Conservation (phyloP, 257 asterid genomes). For the Capsicum chinense region DNA sequence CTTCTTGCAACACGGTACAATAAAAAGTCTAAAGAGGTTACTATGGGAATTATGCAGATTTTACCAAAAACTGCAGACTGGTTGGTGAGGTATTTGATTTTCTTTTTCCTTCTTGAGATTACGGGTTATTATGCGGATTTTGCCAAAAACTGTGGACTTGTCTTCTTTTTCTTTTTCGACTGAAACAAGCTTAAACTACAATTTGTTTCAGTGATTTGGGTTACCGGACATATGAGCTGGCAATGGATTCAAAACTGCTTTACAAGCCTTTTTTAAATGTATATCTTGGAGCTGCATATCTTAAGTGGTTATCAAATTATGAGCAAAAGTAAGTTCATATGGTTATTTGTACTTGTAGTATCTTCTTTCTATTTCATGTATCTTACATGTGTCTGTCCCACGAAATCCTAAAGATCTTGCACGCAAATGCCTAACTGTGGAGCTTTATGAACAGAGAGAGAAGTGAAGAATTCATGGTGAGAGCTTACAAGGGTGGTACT, state of each 20-base stretch:
- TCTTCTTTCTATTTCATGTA: constrained; percentile 9
- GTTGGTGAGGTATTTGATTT: constrained; percentile 60
- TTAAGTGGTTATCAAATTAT: constrained; percentile 75
- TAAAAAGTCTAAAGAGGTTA: constrained; percentile 67
- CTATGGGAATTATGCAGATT: constrained; percentile 82
- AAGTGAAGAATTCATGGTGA: constrained; percentile 88
- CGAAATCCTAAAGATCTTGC: neutral
- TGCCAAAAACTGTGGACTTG: neutral
- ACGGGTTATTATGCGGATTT: neutral
- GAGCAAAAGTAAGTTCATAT: constrained; percentile 63
- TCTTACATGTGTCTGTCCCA: neutral
- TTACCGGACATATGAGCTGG: constrained; percentile 56
- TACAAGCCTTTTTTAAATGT: constrained; percentile 79
- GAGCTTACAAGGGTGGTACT: constrained; percentile 90
- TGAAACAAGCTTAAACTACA: constrained; percentile 32
- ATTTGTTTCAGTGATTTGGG: constrained; percentile 74
- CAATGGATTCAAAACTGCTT: constrained; percentile 52
- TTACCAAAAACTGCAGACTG: constrained; percentile 77
- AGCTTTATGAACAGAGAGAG: constrained; percentile 64
- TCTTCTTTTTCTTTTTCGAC: neutral
- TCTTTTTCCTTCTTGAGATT: neutral
- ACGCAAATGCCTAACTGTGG: constrained; percentile 8
- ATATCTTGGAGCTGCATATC: constrained; percentile 91
- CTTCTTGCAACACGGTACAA: constrained; percentile 64
- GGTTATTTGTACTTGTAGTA: constrained; percentile 4